Base-by-base conservation (phyloP, 345 rosid species). In the Litchi chinensis region DNA sequence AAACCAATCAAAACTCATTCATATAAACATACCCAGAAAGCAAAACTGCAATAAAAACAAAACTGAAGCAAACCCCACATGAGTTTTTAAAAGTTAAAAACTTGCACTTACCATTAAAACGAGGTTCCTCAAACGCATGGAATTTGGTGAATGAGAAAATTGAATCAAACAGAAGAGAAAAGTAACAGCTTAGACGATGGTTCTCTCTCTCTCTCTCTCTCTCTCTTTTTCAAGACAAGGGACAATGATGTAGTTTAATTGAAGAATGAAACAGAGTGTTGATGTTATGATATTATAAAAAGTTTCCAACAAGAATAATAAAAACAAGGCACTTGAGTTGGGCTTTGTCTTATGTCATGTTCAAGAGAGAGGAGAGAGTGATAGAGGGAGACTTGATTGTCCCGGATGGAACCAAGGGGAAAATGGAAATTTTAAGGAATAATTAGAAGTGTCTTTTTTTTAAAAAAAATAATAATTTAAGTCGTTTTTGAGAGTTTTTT, bases 21-120 rank as follows among this genome's bases (percentile, higher is more conserved):
- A 46, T 54, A 69, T 11, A 74, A 37, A 75, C 60, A 64, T 5
- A n/a, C 32, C 26, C 44, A 64, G n/a, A 18, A 32, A 50, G 63
- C 41, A 71, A 46, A 80, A 44, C 0, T 8, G 37, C 40, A 50
- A 24, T 0, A 52, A 50, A 52, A 50, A 28, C 37, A 66, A 52
- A 50, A 39, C 24, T 12, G 0, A 67, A 66, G 50, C 66, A 50
- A 82, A 57, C 66, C 73, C 72, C 71, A 62, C 54, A 32, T 65
- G 57, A 24, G 66, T 69, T 62, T 57, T 67, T 32, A 41, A 60
- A 64, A 48, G 7, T 22, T 7, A 50, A 10, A 6, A 2, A 44
- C 50, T 73, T 60, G 5, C 26, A 79, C 85, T 83, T 72, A 79
- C 89, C 64, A 40, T 68, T 64, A 63, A 67, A 75, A 69, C 44